Conservation (phyloP, 208 protist species). For the Leishmania arabica region DNA sequence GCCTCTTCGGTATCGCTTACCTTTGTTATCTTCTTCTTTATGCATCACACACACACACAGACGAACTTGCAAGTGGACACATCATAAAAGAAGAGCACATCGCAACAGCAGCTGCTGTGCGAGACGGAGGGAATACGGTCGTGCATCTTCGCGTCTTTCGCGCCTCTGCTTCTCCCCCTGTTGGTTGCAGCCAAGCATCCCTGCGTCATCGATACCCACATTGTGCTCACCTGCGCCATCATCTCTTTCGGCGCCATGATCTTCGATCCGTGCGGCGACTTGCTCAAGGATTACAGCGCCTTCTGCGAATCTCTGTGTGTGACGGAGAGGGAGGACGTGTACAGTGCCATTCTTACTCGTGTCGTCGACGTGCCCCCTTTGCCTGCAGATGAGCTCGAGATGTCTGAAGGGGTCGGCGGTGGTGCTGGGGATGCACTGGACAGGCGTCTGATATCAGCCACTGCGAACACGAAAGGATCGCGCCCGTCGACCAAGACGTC, state of each 20-base stretch:
- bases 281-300: conserved; percentile 85
- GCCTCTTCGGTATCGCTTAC: not conserved
- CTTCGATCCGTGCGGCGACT: conserved; percentile 88
- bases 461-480: conserved; percentile 1
- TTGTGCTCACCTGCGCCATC: not conserved
- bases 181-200: not conserved
- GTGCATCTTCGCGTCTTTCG: not conserved
- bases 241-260: conserved; percentile 28
- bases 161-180: no score
- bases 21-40: not conserved
- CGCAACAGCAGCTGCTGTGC: not conserved
- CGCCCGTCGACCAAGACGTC: not conserved
- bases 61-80: not conserved
- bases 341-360: conserved; percentile 49
- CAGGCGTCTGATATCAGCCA: not conserved
- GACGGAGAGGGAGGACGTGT: conserved; percentile 87
- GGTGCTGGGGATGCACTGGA: not conserved
- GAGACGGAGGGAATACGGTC: not conserved
- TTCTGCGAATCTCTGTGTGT: conserved; percentile 84
- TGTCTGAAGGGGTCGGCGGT: not conserved
- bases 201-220: not conserved
- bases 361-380: conserved; percentile 17
- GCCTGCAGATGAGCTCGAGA: not conserved
- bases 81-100: not conserved
- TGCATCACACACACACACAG: not conserved